These are phyloP conservation scores for Moniliella sp. DNA, from an alignment of 1,284 basidiomycete species.

Conservation along the genomic window DNA sequence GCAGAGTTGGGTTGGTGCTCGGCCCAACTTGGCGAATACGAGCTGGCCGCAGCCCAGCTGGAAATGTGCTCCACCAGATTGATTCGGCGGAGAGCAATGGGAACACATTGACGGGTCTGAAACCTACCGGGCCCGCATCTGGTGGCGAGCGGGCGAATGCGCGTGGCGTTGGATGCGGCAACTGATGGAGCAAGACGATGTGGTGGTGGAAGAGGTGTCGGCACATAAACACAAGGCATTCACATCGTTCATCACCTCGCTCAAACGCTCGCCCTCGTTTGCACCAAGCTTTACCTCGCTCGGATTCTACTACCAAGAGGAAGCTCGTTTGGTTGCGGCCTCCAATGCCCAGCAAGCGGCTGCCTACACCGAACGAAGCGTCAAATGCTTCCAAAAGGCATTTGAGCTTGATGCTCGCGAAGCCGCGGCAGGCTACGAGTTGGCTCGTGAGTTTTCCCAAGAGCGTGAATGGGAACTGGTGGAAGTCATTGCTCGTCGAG, in stretches of 20 bases:
- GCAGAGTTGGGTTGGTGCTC: conserved; percentile 74
- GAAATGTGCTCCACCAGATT: conserved; percentile 44
- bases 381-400: conserved; percentile 93
- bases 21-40: conserved; percentile 43
- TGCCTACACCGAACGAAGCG: conserved; percentile 59
- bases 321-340: too few relatives aligned
- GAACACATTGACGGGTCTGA: too few relatives aligned
- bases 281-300: conserved; percentile 83
- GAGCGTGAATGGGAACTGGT: conserved; percentile 89
- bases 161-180: too few relatives aligned
- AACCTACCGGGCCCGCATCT: conserved; percentile 46
- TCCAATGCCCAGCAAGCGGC: conserved; percentile 48
- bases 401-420: conserved; percentile 85
- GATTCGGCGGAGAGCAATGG: conserved; percentile 37
- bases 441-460: conserved; percentile 74
- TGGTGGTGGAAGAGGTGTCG: background rate
- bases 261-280: conserved; percentile 55
- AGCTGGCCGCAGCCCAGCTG: conserved; percentile 43
- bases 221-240: conserved; percentile 12
- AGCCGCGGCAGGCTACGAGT: conserved; percentile 55
- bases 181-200: conserved; percentile 40
- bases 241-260: conserved; percentile 56
- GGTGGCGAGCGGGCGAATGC: conserved; percentile 62
- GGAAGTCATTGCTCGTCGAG: conserved; percentile 67
- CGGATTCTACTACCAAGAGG: conserved; percentile 64